Conservation (phyloP, 805 yeast species). For the Blastobotrys mokoenaii region DNA sequence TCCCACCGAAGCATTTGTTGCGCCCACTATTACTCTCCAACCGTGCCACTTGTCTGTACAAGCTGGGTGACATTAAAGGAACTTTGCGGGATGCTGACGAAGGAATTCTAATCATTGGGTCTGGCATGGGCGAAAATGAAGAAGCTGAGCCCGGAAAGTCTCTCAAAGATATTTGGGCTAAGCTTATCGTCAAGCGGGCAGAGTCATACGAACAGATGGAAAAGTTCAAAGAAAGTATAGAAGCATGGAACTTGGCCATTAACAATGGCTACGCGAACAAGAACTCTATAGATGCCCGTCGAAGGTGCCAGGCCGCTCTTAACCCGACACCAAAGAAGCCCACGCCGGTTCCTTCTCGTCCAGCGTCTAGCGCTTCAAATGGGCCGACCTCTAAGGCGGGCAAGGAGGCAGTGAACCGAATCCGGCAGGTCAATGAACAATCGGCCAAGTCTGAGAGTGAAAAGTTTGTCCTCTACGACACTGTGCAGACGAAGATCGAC, state of each 20-base stretch:
- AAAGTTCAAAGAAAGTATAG: constrained; percentile 53
- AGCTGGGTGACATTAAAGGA: constrained; percentile 58
- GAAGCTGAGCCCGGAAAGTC: constrained; percentile 42
- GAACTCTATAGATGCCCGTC: constrained; percentile 66
- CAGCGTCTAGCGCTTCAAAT: constrained; percentile 6
- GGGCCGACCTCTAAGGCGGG: constrained; percentile 26
- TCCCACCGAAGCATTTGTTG: constrained; percentile 59
- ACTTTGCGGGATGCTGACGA: constrained; percentile 40
- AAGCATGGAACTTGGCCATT: constrained; percentile 52
- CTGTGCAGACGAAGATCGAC: constrained; percentile 44
- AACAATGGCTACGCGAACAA: constrained; percentile 60
- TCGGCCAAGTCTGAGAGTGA: constrained; percentile 46
- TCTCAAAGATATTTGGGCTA: constrained; percentile 64
- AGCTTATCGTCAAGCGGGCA: constrained; percentile 61
- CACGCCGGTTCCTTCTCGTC: constrained; percentile 5
- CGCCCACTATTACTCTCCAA: constrained; percentile 68
- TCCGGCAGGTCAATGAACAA: constrained; percentile 39
- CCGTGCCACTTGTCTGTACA: constrained; percentile 56
- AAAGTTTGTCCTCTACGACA: constrained; percentile 54
- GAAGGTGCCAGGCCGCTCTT: constrained; percentile 62
- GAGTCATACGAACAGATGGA: constrained; percentile 81
- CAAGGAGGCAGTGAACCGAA: constrained; percentile 42
- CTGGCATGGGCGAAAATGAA: constrained; percentile 32
- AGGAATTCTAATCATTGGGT: constrained; percentile 38
- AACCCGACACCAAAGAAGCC: constrained; percentile 28